phyloP scores from a whole-genome alignment of 140 eudicot species.

The Erigeron philadelphicus region DNA sequence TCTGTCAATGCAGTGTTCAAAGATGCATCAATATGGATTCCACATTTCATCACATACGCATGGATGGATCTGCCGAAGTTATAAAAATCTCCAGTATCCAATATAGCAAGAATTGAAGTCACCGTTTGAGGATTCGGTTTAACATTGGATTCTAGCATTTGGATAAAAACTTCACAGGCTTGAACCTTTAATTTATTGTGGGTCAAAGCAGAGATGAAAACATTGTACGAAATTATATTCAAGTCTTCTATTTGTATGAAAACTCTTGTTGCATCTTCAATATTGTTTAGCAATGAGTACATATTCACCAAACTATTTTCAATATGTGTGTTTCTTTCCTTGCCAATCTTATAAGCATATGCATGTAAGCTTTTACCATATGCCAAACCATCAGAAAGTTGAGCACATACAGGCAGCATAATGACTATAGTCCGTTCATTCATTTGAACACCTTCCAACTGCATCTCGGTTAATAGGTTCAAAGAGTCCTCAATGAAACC shows the following conservation, averaged over 20 bases:
- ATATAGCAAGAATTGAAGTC: constrained; percentile 32
- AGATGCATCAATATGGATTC: constrained; percentile 30
- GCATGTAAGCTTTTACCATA: constrained; percentile 47
- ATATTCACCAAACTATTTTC: constrained; percentile 39
- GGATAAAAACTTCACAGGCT: constrained; percentile 37
- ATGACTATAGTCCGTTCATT: constrained; percentile 43
- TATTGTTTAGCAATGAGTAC: constrained; percentile 32
- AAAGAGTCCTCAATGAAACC: constrained; percentile 32
- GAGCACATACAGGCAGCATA: constrained; percentile 32
- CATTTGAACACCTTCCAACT: constrained; percentile 31
- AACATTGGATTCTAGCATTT: constrained; percentile 32
- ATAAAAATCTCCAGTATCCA: constrained; percentile 20
- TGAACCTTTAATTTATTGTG: constrained; percentile 24
- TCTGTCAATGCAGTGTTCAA: constrained; percentile 44
- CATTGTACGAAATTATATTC: constrained; percentile 44
- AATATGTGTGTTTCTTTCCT: constrained; percentile 28
- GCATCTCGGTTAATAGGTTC: constrained; percentile 34
- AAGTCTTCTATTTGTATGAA: constrained; percentile 26
- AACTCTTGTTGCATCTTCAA: constrained; percentile 35
- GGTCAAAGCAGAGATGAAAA: constrained; percentile 37
- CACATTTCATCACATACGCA: constrained; percentile 40
- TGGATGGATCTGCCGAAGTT: constrained; percentile 44
- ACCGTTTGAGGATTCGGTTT: constrained; percentile 45
- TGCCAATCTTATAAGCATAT: constrained; percentile 38
- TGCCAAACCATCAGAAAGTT: constrained; percentile 32